phyloP scores from a whole-genome alignment of 2,329 filamentous ascomycete species.

The Hymenoscyphus occultus region DNA sequence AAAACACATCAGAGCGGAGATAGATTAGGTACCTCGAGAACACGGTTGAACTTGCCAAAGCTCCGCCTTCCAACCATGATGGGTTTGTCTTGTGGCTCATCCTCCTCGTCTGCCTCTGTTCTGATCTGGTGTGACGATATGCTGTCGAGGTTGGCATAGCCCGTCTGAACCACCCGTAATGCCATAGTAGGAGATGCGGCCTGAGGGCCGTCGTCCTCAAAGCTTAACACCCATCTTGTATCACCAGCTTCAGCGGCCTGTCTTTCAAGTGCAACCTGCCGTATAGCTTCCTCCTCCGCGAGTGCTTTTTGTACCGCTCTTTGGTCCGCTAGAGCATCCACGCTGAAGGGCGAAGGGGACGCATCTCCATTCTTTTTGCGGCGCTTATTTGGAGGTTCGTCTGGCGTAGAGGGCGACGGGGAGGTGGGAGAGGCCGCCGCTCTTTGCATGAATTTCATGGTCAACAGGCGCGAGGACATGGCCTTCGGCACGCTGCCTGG shows the following conservation, averaged over 20 bases:
- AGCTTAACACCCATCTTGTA: slow-evolving; percentile 71
- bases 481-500: slow-evolving; percentile 51
- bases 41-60: slow-evolving; percentile 48
- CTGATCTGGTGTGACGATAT: slow-evolving; percentile 20
- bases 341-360: slow-evolving; percentile 39
- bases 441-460: slow-evolving; percentile 98
- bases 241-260: slow-evolving; percentile 63
- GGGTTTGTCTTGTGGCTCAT: slow-evolving; percentile 34
- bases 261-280: slow-evolving; percentile 58
- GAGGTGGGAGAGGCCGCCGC: slow-evolving; percentile 58
- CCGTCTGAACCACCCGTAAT: slow-evolving; percentile 59
- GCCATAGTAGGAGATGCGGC: slow-evolving; percentile 37
- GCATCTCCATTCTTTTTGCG: slow-evolving; percentile 47
- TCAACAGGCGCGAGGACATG: slow-evolving; percentile 84
- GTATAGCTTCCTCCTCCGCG: slow-evolving; percentile 64
- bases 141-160: slow-evolving; percentile 51
- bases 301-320: slow-evolving; percentile 61
- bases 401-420: slow-evolving; percentile 45
- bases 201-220: slow-evolving; percentile 40
- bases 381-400: slow-evolving; percentile 59
- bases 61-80: slow-evolving; percentile 43
- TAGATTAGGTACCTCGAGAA: slow-evolving; percentile 34
- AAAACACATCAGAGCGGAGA: background rate
- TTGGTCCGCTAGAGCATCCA: slow-evolving; percentile 51
- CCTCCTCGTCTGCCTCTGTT: slow-evolving; percentile 21